These are phyloP conservation scores for Paecilomyces dactylethromorphus DNA, from an alignment of 2,329 filamentous ascomycete genomes.

Conservation along the genomic window DNA sequence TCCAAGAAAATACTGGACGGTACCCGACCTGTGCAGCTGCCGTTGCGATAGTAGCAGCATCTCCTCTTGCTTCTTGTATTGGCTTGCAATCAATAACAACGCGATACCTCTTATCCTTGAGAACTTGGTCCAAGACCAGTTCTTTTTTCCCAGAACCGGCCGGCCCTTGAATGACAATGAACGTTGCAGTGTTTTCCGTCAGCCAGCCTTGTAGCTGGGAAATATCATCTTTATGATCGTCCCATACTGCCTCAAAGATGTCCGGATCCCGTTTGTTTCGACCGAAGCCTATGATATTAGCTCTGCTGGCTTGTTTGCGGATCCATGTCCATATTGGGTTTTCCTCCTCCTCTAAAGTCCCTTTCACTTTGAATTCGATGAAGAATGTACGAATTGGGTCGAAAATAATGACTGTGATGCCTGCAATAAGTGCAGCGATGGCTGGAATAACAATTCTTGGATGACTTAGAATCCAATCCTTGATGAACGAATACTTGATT, in stretches of 20 bases:
- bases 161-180: constrained; percentile 88
- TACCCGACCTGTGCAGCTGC: constrained; percentile 83
- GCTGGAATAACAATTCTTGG: constrained; percentile 82
- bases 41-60: constrained; percentile 74
- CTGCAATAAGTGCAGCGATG: constrained; percentile 72
- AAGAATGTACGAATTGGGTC: constrained; percentile 93
- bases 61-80: constrained; percentile 83
- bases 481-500: constrained; percentile 69
- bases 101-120: constrained; percentile 69
- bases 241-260: constrained; percentile 76
- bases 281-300: constrained; percentile 39
- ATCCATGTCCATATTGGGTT: constrained; percentile 75
- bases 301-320: constrained; percentile 52
- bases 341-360: constrained; percentile 66
- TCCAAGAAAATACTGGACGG: constrained; percentile 89
- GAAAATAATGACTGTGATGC: constrained; percentile 79
- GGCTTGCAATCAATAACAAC: constrained; percentile 88
- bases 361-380: constrained; percentile 79
- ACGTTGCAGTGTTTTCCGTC: constrained; percentile 81
- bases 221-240: constrained; percentile 75
- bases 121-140: constrained; percentile 74
- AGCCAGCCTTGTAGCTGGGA: constrained; percentile 78
- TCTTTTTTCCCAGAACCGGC: constrained; percentile 87
- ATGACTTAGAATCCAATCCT: constrained; percentile 81
- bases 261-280: constrained; percentile 53